Evolutionary conservation across 352 stramenopile genomes (phyloP), one percentile per base, ranked within the genome.

Genomic region (Globisporangium acanthophoron): DNA sequence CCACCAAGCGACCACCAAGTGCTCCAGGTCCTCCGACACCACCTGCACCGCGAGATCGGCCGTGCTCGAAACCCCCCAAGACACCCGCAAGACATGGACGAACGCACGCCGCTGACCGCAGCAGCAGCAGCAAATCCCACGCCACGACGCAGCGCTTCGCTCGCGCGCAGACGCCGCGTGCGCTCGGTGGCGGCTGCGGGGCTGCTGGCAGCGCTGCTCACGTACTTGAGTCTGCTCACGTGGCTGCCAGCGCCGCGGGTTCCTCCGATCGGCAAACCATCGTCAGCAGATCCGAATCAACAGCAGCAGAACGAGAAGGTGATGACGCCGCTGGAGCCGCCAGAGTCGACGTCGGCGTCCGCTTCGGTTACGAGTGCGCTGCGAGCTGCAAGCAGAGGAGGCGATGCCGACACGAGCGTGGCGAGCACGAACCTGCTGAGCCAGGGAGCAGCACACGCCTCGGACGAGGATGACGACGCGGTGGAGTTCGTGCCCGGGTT

Each of bases 401-500:
- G 40, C 4, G 46, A 54, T 33, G 18, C 13, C 18, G 40, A 24
- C 24, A 27, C 24, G 24, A 33, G n/a, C 21, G 21, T 59, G 18
- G 52, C 27, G 27, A 59, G 16, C 37, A 65, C 29, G 8, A 40
- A 59, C 35, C 29, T 65, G 37, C 45, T 65, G 4, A 49, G 45
- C 9, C 24, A 58, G 4, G 54, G 47, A 20, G 45, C 45, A 33
- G 35, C 51, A 39, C 45, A 57, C 39, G 29, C 5, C 48, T 37
- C 43, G n/a, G 15, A 41, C 2, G 20, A 71, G 2, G 44, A 48
- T 16, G 59, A 41, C 27, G 81, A 92, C 57, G 44, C 54, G 18
- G 81, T 92, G 47, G 43, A 52, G 37, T 90, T 88, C 55, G 59
- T 92, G 16, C 81, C 81, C 15, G 79, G 79, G 39, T 92, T 90